Conservation (phyloP, 2,329 filamentous ascomycete genomes). For the Pseudogymnoascus sp. region DNA sequence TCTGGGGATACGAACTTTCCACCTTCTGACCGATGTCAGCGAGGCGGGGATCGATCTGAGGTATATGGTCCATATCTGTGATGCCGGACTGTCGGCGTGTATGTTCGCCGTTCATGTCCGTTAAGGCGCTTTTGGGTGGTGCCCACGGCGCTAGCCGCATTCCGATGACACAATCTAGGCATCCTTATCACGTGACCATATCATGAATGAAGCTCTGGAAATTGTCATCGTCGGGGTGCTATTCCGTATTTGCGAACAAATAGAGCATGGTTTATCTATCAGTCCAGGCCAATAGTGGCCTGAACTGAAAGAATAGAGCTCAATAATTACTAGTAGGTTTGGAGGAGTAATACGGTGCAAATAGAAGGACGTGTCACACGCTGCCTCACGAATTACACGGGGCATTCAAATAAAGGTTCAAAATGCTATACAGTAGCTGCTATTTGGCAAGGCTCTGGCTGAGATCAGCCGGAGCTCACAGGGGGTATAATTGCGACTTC, state of each 20-base stretch:
- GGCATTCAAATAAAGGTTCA: not conserved
- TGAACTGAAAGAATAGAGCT: not conserved
- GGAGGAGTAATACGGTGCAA: not conserved
- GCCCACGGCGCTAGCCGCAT: not conserved
- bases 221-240: not conserved
- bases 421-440: not conserved
- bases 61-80: slow-evolving; percentile 3
- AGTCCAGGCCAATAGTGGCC: not conserved
- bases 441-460: slow-evolving; percentile 22
- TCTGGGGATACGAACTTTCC: slow-evolving; percentile 1
- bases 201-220: not conserved
- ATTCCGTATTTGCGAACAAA: not conserved
- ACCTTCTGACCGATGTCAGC: slow-evolving; percentile 7
- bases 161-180: not conserved
- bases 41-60: slow-evolving; percentile 8
- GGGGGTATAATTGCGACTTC: slow-evolving; percentile 85
- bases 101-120: slow-evolving; percentile 6
- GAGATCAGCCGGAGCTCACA: slow-evolving; percentile 68
- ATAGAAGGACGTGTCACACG: not conserved
- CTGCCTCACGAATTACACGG: not conserved
- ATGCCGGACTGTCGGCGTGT: slow-evolving; percentile 7
- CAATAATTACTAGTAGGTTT: not conserved
- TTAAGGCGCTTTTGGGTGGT: slow-evolving; percentile 2
- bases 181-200: not conserved
- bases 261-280: not conserved